phyloP scores from a whole-genome alignment of 257 asterid genomes.

The Nicotiana tomentosiformis region DNA sequence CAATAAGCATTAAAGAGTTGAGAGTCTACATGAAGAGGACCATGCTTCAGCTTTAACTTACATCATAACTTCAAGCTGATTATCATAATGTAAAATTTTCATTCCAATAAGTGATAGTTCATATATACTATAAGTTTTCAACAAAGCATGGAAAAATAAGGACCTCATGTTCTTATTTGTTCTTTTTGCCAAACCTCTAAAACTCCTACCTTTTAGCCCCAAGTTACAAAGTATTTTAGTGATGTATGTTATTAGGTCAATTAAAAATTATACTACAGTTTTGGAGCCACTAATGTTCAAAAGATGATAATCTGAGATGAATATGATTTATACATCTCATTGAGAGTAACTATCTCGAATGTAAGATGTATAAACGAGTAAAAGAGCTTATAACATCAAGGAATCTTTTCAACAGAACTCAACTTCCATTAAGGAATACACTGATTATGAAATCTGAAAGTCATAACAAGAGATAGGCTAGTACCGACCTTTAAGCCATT shows the following conservation, averaged over 20 bases:
- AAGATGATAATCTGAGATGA: background rate
- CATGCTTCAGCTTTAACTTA: background rate
- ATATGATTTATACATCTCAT: background rate
- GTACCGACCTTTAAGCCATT: slow-evolving; percentile 54
- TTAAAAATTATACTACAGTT: background rate
- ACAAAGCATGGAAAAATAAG: background rate
- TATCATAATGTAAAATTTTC: background rate
- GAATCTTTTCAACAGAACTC: background rate
- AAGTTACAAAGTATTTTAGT: background rate
- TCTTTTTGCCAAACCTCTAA: background rate
- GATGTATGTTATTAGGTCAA: background rate
- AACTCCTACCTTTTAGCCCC: background rate
- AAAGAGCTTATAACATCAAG: background rate
- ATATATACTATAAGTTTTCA: slow-evolving; percentile 3
- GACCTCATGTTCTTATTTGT: background rate
- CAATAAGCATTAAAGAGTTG: background rate
- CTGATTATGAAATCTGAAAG: background rate
- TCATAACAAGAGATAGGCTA: background rate
- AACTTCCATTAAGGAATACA: background rate
- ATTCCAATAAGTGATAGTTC: background rate
- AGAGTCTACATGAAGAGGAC: background rate
- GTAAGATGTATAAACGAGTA: background rate
- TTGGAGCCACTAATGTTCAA: too few relatives aligned
- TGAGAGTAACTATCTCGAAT: background rate
- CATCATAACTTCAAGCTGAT: background rate